A percentile compares a stretch with the other conserved stretches of the same genome.
Evolutionary conservation across 225 moss, liverwort and hornwort species (phyloP).

Genomic region (Bryum argenteum): DNA sequence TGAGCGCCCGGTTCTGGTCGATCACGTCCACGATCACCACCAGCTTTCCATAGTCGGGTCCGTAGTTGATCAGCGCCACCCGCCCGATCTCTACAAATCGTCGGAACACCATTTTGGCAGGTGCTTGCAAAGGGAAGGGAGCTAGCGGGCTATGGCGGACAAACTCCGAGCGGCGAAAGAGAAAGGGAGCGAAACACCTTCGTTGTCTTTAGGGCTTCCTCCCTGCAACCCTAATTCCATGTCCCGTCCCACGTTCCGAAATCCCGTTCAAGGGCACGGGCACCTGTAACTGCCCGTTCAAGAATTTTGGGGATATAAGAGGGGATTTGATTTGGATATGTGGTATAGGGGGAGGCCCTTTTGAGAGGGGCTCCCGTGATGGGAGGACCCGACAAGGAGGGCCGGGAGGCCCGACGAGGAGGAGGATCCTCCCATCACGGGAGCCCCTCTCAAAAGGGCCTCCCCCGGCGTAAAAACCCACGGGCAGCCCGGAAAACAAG

Average conservation of each 20-base stretch:
- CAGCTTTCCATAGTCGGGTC: not conserved
- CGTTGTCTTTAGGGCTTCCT: not conserved
- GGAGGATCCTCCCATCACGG: no score
- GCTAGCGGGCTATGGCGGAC: not conserved
- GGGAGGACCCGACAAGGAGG: no score
- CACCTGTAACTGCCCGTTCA: no score
- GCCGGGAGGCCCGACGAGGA: no score
- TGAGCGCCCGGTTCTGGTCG: constrained; percentile 3
- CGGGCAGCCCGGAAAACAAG: no score
- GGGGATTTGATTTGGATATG: no score
- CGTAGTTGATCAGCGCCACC: constrained; percentile 9
- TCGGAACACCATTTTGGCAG: constrained; percentile 12
- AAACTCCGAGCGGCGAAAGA: not conserved
- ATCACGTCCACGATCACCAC: constrained; percentile 22
- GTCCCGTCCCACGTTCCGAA: constrained; percentile 5
- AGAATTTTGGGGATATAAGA: no score
- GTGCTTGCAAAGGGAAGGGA: not conserved
- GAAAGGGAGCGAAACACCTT: no score
- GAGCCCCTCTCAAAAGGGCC: no score
- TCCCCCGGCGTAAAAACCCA: no score
- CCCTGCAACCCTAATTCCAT: constrained; percentile 21
- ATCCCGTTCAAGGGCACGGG: not conserved
- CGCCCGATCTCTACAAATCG: not conserved
- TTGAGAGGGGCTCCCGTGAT: no score
- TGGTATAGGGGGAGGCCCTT: no score